Percentiles rank a stretch among this genome's conserved stretches.
These are phyloP conservation scores for Lachnellula occidentalis DNA, from an alignment of 2,329 filamentous ascomycete species.

Conservation along the genomic window DNA sequence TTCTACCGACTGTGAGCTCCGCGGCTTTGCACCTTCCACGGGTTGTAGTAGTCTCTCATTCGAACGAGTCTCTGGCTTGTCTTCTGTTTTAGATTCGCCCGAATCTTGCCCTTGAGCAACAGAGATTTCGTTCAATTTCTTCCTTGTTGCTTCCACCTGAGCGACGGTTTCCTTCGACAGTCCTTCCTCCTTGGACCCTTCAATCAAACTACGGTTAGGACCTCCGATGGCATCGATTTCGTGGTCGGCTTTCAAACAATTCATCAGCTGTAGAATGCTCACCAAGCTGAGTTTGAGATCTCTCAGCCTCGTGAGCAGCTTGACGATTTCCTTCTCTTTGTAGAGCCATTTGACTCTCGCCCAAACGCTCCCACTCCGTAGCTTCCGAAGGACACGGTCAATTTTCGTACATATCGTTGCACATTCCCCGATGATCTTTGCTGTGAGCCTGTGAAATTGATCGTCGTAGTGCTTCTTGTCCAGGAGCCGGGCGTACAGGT, in stretches of 20 bases:
- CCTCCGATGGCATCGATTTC: slow-evolving; percentile 16
- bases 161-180: slow-evolving; percentile 6
- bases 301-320: slow-evolving; percentile 14
- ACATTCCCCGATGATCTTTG: slow-evolving; percentile 19
- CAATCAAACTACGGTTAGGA: slow-evolving; percentile 9
- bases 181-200: background rate
- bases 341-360: slow-evolving; percentile 17
- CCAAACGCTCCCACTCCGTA: slow-evolving; percentile 8
- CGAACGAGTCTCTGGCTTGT: too few species aligned
- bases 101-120: background rate
- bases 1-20: too few species aligned
- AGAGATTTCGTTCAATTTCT: slow-evolving; percentile 5
- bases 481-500: slow-evolving; percentile 11
- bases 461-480: slow-evolving; percentile 13
- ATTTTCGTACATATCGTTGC: slow-evolving; percentile 17
- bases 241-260: slow-evolving; percentile 12
- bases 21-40: too few species aligned
- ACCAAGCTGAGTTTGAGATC: slow-evolving; percentile 18
- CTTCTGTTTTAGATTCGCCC: too few species aligned
- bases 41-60: too few species aligned
- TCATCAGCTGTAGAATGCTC: slow-evolving; percentile 12
- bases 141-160: slow-evolving; percentile 8
- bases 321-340: slow-evolving; percentile 19
- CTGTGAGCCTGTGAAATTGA: slow-evolving; percentile 14
- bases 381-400: slow-evolving; percentile 12